These are phyloP conservation scores for Alternaria novae-zelandiae DNA, from an alignment of 2,329 filamentous ascomycete genomes.

Conservation along the genomic window DNA sequence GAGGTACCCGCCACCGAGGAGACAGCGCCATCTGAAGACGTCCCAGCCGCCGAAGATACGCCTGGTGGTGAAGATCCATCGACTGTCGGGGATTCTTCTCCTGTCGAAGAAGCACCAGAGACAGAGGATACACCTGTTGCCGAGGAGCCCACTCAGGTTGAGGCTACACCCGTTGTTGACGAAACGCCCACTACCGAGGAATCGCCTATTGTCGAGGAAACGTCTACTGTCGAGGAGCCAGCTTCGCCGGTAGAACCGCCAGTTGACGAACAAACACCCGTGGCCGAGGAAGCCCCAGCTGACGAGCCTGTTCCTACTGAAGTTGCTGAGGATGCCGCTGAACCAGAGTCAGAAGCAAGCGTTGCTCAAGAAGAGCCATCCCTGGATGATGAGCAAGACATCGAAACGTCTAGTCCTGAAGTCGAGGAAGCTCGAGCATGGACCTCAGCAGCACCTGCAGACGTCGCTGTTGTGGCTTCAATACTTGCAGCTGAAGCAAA, in stretches of 20 bases:
- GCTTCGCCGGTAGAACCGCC: background rate
- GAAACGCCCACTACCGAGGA: constrained; percentile 1
- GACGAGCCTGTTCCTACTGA: constrained; percentile 9
- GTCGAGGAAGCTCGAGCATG: background rate
- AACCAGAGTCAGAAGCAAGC: background rate
- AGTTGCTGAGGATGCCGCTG: background rate
- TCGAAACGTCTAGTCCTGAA: background rate
- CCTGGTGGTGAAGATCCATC: background rate
- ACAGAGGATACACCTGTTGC: background rate
- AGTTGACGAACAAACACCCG: background rate
- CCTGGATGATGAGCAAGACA: background rate
- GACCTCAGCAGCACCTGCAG: background rate
- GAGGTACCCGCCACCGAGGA: constrained; percentile 4
- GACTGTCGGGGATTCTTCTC: background rate
- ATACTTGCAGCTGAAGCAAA: background rate
- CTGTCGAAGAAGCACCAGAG: background rate
- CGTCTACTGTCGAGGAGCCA: background rate
- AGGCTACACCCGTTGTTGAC: background rate
- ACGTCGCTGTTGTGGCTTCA: background rate
- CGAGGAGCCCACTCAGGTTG: background rate
- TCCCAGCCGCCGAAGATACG: background rate
- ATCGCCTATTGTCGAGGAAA: background rate
- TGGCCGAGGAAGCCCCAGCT: background rate
- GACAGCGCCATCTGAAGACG: background rate
- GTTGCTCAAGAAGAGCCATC: background rate